Conservation (phyloP, 2,329 filamentous ascomycete species). For the Cytospora piceae region DNA sequence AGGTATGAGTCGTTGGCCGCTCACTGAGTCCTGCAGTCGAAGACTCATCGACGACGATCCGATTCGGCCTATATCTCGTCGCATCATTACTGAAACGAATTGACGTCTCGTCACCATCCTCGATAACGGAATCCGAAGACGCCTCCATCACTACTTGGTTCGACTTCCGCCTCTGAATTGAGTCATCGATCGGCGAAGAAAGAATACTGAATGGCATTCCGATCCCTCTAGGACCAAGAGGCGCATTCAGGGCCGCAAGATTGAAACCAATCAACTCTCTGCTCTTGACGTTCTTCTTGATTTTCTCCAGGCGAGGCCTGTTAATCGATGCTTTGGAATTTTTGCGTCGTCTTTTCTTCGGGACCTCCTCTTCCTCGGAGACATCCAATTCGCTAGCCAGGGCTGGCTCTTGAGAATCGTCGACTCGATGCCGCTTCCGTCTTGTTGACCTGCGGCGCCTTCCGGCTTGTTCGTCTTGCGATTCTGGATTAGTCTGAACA, state of each 20-base stretch:
- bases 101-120: background rate
- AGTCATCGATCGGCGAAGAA: conserved; percentile 28
- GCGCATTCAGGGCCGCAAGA: conserved; percentile 18
- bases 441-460: conserved; percentile 13
- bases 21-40: background rate
- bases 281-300: conserved; percentile 51
- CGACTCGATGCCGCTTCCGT: background rate
- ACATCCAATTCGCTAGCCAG: conserved; percentile 29
- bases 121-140: background rate
- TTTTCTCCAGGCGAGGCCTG: conserved; percentile 43
- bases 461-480: conserved; percentile 6
- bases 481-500: background rate
- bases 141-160: background rate
- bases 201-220: conserved; percentile 28
- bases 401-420: conserved; percentile 3
- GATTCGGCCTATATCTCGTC: background rate
- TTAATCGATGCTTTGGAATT: background rate
- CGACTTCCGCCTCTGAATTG: background rate
- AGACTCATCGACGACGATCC: background rate
- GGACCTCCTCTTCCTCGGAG: conserved; percentile 21
- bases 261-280: conserved; percentile 51
- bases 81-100: background rate
- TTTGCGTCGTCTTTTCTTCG: conserved; percentile 15
- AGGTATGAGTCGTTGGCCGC: background rate
- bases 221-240: conserved; percentile 25